A percentile compares a stretch with the other conserved stretches of the same genome.
Evolutionary conservation across 306 rosid genomes (phyloP).

Genomic region (Luffa acutangula): DNA sequence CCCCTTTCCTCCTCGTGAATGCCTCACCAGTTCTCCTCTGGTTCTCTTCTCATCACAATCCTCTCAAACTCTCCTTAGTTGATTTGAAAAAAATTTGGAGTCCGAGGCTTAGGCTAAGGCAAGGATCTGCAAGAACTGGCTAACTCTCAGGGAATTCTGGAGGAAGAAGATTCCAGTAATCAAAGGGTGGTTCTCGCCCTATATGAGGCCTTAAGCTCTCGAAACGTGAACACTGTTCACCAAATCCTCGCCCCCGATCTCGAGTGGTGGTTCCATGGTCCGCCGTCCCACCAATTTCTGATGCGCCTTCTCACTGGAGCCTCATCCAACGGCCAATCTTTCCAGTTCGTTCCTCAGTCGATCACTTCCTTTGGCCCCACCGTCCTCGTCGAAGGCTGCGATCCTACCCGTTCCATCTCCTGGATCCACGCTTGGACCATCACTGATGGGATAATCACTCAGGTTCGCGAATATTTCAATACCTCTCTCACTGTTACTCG

Average conservation of each 20-base stretch:
- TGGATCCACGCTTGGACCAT: slow-evolving; percentile 95
- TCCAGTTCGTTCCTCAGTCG: slow-evolving; percentile 47
- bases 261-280: slow-evolving; percentile 99
- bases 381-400: slow-evolving; percentile 80
- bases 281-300: slow-evolving; percentile 76
- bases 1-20: background rate
- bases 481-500: slow-evolving; percentile 86
- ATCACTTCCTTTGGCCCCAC: slow-evolving; percentile 49
- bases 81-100: background rate
- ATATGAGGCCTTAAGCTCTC: slow-evolving; percentile 71
- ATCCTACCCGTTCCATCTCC: slow-evolving; percentile 32
- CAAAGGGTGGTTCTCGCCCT: slow-evolving; percentile 59
- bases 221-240: slow-evolving; percentile 58
- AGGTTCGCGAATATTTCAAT: slow-evolving; percentile 82
- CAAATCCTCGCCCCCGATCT: slow-evolving; percentile 60
- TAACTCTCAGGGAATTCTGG: slow-evolving; percentile 47
- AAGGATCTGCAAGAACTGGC: slow-evolving; percentile 59
- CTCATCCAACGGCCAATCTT: slow-evolving; percentile 18
- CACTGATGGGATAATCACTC: slow-evolving; percentile 77
- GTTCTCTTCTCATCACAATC: background rate
- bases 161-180: slow-evolving; percentile 44
- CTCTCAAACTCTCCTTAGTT: background rate
- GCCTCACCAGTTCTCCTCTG: background rate
- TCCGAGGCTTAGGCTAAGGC: slow-evolving; percentile 7
- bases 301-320: slow-evolving; percentile 78